Conservation (phyloP, 805 yeast species). For the Ogataea naganishii region DNA sequence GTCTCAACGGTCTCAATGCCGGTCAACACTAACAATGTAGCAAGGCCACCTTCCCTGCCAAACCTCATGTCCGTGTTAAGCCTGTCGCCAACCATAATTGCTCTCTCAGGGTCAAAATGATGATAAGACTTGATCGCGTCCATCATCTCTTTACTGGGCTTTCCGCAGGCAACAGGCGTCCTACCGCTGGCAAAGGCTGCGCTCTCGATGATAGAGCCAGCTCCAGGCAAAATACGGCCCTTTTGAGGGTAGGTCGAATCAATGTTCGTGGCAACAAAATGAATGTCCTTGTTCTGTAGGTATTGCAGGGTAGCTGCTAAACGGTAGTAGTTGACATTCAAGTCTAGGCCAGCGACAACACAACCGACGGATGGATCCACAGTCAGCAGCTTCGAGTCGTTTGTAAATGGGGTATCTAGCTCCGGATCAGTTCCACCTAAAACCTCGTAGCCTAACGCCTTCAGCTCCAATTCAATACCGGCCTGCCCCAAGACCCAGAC, state of each 20-base stretch:
- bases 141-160: constrained; percentile 86
- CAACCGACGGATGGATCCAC: constrained; percentile 74
- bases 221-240: constrained; percentile 85
- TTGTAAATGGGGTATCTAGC: constrained; percentile 43
- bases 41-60: constrained; percentile 81
- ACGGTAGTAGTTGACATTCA: constrained; percentile 71
- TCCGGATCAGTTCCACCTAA: constrained; percentile 79
- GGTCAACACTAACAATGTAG: constrained; percentile 78
- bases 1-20: constrained; percentile 80
- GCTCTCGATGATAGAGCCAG: constrained; percentile 82
- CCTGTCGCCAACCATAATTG: constrained; percentile 94
- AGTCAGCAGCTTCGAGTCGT: constrained; percentile 45
- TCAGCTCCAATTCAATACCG: constrained; percentile 78
- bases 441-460: constrained; percentile 62
- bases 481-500: constrained; percentile 85
- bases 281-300: constrained; percentile 51
- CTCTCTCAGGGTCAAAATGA: constrained; percentile 43
- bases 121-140: constrained; percentile 71
- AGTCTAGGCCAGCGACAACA: constrained; percentile 83
- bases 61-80: constrained; percentile 92
- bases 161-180: constrained; percentile 85
- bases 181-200: constrained; percentile 72
- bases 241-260: constrained; percentile 92
- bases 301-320: constrained; percentile 78
- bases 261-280: constrained; percentile 87